phyloP scores from a whole-genome alignment of 2,329 filamentous ascomycete species.

The Trichoderma pleuroti region DNA sequence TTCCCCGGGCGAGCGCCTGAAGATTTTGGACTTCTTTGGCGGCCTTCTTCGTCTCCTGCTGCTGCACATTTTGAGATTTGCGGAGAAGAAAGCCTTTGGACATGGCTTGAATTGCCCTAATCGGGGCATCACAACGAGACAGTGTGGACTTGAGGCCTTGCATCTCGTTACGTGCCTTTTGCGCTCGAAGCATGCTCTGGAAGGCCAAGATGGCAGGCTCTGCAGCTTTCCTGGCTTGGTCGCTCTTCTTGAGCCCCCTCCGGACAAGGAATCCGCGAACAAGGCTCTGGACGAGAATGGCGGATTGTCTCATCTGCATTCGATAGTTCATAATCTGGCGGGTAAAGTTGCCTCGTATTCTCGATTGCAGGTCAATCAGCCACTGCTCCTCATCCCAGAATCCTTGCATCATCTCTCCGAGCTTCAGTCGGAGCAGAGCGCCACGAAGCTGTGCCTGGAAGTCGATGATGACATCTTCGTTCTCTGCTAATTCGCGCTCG shows the following conservation, averaged over 20 bases:
- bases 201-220: constrained; percentile 72
- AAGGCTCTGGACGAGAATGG: constrained; percentile 73
- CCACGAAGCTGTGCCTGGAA: constrained; percentile 85
- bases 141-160: constrained; percentile 56
- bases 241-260: constrained; percentile 56
- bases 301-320: constrained; percentile 77
- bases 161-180: constrained; percentile 59
- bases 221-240: constrained; percentile 65
- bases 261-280: constrained; percentile 73
- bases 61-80: constrained; percentile 53
- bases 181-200: constrained; percentile 75
- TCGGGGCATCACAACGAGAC: constrained; percentile 57
- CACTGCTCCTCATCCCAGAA: constrained; percentile 83
- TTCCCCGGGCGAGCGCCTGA: constrained; percentile 66
- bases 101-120: constrained; percentile 62
- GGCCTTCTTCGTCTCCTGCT: constrained; percentile 46
- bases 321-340: constrained; percentile 80
- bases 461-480: constrained; percentile 68
- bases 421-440: constrained; percentile 69
- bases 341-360: constrained; percentile 82
- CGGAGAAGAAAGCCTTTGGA: constrained; percentile 66
- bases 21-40: constrained; percentile 54
- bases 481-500: constrained; percentile 74
- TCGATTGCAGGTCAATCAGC: constrained; percentile 78
- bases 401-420: constrained; percentile 80